These are phyloP conservation scores for Apiotrichum sp. DNA, from an alignment of 1,284 basidiomycete genomes.

Conservation along the genomic window DNA sequence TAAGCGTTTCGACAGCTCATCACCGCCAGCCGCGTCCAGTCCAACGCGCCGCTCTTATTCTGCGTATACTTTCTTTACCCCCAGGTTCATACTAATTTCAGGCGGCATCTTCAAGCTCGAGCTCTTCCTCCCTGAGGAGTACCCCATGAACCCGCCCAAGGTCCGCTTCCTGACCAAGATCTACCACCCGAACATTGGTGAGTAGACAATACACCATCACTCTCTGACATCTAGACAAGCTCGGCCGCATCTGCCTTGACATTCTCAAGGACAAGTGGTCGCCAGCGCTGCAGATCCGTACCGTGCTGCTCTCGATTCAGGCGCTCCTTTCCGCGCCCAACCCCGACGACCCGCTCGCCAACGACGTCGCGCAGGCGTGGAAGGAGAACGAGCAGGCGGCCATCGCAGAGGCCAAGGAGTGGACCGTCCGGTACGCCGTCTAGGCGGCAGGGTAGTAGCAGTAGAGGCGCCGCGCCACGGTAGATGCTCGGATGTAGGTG, in stretches of 20 bases:
- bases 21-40: no score
- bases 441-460: neutral
- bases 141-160: constrained; percentile 98
- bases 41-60: no score
- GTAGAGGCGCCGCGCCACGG: neutral
- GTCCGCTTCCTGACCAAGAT: constrained; percentile 98
- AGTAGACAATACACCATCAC: constrained; percentile 16
- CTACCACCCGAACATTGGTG: constrained; percentile 99
- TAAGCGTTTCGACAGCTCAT: no score
- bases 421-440: constrained; percentile 56
- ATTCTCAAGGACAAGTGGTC: constrained; percentile 99
- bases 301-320: constrained; percentile 92
- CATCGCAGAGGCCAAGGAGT: constrained; percentile 80
- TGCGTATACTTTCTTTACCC: no score
- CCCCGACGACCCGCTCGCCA: constrained; percentile 96
- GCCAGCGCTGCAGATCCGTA: constrained; percentile 94
- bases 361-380: constrained; percentile 89
- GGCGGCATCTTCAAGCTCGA: constrained; percentile 92
- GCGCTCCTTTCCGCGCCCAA: constrained; percentile 93
- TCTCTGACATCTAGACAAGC: constrained; percentile 59
- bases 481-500: no score
- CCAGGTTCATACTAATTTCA: constrained; percentile 38
- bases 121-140: constrained; percentile 96
- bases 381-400: constrained; percentile 94
- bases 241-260: constrained; percentile 95